Evolutionary conservation across 805 yeast genomes (phyloP).

Genomic region (Suhomyces vadensis): DNA sequence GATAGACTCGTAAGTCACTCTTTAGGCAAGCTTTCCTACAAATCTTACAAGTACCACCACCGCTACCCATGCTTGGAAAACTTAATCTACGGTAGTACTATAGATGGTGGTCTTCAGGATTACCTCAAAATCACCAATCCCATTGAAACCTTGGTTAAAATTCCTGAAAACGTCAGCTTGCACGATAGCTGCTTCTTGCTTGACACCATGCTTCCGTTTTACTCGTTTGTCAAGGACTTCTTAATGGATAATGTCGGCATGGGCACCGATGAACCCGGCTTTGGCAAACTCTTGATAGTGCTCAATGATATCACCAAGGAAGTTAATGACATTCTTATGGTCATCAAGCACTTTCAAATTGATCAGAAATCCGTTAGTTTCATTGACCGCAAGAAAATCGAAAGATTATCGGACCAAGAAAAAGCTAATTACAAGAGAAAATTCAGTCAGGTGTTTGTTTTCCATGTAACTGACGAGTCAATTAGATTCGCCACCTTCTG

Average conservation of each 20-base stretch:
- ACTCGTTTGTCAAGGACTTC: conserved; percentile 25
- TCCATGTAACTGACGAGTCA: conserved; percentile 16
- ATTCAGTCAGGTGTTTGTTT: conserved; percentile 24
- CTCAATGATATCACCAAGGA: conserved; percentile 30
- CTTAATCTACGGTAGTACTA: conserved; percentile 32
- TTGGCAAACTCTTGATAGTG: conserved; percentile 26
- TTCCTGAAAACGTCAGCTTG: conserved; percentile 32
- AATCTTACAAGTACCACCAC: conserved; percentile 15
- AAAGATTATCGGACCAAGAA: conserved; percentile 11
- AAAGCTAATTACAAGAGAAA: conserved; percentile 11
- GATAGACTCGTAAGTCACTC: not conserved
- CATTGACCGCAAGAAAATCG: conserved; percentile 12
- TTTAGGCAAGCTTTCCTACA: conserved; percentile 1
- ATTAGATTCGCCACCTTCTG: conserved; percentile 23
- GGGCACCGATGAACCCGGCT: not conserved
- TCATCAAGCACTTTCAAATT: conserved; percentile 27
- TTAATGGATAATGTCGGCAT: conserved; percentile 7
- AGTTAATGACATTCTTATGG: conserved; percentile 40
- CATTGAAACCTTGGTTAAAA: conserved; percentile 22
- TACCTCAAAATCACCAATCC: conserved; percentile 30
- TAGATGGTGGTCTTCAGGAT: conserved; percentile 45
- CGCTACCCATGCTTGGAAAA: conserved; percentile 23
- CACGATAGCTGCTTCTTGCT: conserved; percentile 39
- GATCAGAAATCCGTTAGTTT: conserved; percentile 11
- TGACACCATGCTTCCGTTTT: conserved; percentile 39